Base-by-base conservation (phyloP, 345 rosid genomes). In the Brassica cretica region DNA sequence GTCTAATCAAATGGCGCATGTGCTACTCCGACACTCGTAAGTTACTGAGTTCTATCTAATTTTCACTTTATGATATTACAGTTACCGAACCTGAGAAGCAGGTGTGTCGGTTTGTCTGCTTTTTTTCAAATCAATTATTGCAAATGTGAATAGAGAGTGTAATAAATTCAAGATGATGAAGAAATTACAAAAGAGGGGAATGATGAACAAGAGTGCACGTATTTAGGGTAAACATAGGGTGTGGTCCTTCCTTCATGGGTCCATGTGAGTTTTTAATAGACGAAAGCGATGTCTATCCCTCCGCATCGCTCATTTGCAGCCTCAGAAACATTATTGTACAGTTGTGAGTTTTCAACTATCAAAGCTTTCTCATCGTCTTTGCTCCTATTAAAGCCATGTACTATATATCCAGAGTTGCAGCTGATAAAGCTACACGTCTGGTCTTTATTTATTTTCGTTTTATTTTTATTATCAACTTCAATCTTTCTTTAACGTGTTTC, bases 241-340 rank as follows among this genome's bases (percentile, higher is more conserved):
- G 83, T 80, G 83, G 83, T 76, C 80, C 83, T 63, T 53, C 33
- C 5, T 3, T 58, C 37, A 70, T 64, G 80, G 80, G 83, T 60
- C 83, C 83, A 80, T 80, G 77, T 71, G 76, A 71, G 80, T 80
- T 70, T 73, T 80, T 33, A 71, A 65, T 51, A 60, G 65, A 11
- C 56, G 91, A 84, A 16, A 80, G 85, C 30, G 87, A 84, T 78
- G 72, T 80, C 68, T 83, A 85, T 86, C 87, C 87, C 72, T 75
- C 84, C 81, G 53, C 76, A 65, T 75, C 73, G 77, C 63, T 78
- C 68, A 66, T 79, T 83, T 78, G 80, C 75, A 81, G 88, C 94
- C 91, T 83, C 92, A 84, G 82, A 86, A 86, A 81, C 75, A 72
- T 6, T 6, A 58, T 19, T 18, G 15, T 67, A 78, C 82, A 60